Base-by-base conservation (phyloP, 2,329 filamentous ascomycete species). In the Colletotrichum navitas region DNA sequence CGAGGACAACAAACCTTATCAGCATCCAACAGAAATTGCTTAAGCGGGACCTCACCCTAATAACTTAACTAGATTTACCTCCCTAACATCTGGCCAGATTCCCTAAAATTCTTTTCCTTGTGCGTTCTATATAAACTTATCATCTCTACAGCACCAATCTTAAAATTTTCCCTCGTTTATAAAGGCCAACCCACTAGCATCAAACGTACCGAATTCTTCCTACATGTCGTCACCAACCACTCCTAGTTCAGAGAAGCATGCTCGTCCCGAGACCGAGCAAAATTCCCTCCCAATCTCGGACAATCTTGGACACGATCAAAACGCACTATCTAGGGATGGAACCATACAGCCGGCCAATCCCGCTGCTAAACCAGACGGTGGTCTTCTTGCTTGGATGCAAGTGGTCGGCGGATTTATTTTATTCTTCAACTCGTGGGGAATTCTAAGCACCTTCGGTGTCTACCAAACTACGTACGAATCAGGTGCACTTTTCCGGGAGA, bases 401-500 rank as follows among this genome's bases (percentile, higher is more conserved):
- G 86, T 87, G 4, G 81, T 83, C 2, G 80, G 87, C 14, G 84
- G 81, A 2, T 87, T 87, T 75, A 79, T 87, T 59, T 81, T 89
- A 56, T 86, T 88, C 74, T 87, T 89, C 77, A 89, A 86, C 74
- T 87, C 88, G 1, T 90, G 88, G 84, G 81, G 82, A 1, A 75
- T 83, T 3, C 66, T 80, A 43, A 81, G 77, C 68, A 75, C 85
- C 8, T 90, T 88, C 67, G 86, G 86, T 8, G 83, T 86, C 2
- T 90, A 87, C 74, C 87, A 90, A 74, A 84, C 84, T 2, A 88
- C 88, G 79, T 90, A 90, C 74, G 76, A 80, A 63, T 80, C 79
- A 43, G 77, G 82, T 73, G 73, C 80, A 56, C 70, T 87, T 76
- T 65, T 76, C 68, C 29, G 7, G 56, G 76, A 26, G 76, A 83